Base-by-base conservation (phyloP, 2,329 filamentous ascomycete genomes). In the Penicillium sp. region DNA sequence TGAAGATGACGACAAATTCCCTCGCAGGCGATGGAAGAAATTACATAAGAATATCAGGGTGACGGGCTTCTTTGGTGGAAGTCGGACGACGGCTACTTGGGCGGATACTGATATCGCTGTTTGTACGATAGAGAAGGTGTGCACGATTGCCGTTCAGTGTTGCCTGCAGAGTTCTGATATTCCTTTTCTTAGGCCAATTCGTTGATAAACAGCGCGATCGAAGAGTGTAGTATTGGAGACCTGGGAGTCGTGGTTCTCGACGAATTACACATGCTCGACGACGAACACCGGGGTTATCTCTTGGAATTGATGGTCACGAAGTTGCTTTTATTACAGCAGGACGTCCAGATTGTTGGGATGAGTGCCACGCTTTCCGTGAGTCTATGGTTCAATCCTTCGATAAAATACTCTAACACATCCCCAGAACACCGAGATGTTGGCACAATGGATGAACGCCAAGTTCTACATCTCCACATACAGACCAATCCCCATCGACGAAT, bases 241-340 rank as follows among this genome's bases (percentile, higher is more conserved):
- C 75, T 92, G 43, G 84, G 82, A 46, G 78, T 86, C 11, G 83
- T 91, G 19, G 87, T 92, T 15, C 77, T 92, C 34, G 89, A 92
- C 65, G 89, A 92, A 69, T 76, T 92, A n/a, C 89, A 92, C 69
- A 91, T 92, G 88, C 80, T 92, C 44, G 87, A 91, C 64, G 89
- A 92, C 68, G 87, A 88, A 60, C 83, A 87, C 62, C 84, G 89
- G 13, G 89, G 89, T 4, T 92, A 92, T 68, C 78, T 92, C 1
- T 77, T 92, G 53, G 89, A 92, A 68, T 77, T 92, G 6, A 84
- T 91, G 74, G 85, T 87, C 5, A 89, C 88, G 4, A 92, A 92
- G 67, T 68, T 92, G 31, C 75, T 91, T n/a, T 82, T 85, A 55
- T 73, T 92, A 23, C 86, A 84, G 27, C 84, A 89, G 57, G 75